Percentiles rank a stretch among this genome's conserved stretches.
phyloP scores from a whole-genome alignment of 1,284 basidiomycete genomes.

The Rhodotorula sp. region DNA sequence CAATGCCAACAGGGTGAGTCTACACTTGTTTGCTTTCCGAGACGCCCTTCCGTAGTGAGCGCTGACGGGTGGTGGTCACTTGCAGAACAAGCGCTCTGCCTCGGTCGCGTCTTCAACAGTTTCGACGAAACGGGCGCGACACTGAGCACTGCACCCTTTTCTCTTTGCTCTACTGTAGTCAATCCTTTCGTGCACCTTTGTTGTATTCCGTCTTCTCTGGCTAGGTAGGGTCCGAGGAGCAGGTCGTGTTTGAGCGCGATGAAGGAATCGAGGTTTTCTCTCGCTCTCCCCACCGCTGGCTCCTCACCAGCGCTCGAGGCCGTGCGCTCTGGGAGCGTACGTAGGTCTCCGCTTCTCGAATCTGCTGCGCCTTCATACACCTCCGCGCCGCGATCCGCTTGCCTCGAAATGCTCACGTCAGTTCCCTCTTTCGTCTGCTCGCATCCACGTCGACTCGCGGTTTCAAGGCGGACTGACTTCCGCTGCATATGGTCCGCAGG shows the following conservation, averaged over 20 bases:
- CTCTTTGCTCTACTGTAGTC: too few relatives aligned
- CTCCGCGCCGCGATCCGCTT: not conserved
- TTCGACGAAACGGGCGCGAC: constrained; percentile 31
- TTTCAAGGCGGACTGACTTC: not conserved
- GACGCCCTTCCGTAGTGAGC: too few relatives aligned
- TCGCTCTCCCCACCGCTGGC: not conserved
- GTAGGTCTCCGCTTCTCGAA: too few relatives aligned
- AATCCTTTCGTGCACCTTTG: too few relatives aligned
- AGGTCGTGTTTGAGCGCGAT: too few relatives aligned
- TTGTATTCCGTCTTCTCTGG: too few relatives aligned
- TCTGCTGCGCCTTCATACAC: too few relatives aligned
- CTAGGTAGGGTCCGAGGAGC: too few relatives aligned
- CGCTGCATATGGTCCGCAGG: not conserved
- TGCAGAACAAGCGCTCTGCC: constrained; percentile 32
- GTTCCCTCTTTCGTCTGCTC: not conserved
- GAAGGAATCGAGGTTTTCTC: not conserved
- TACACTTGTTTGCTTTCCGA: too few relatives aligned
- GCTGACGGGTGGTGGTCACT: not conserved
- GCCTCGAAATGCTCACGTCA: not conserved
- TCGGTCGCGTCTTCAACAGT: constrained; percentile 30
- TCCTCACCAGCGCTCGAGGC: too few relatives aligned
- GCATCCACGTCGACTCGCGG: not conserved
- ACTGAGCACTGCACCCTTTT: not conserved
- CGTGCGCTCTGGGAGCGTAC: too few relatives aligned
- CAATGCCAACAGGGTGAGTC: constrained; percentile 23